Base-by-base conservation (phyloP, 1,139 yeast species). In the Kurtzmaniella quercitrusa region DNA sequence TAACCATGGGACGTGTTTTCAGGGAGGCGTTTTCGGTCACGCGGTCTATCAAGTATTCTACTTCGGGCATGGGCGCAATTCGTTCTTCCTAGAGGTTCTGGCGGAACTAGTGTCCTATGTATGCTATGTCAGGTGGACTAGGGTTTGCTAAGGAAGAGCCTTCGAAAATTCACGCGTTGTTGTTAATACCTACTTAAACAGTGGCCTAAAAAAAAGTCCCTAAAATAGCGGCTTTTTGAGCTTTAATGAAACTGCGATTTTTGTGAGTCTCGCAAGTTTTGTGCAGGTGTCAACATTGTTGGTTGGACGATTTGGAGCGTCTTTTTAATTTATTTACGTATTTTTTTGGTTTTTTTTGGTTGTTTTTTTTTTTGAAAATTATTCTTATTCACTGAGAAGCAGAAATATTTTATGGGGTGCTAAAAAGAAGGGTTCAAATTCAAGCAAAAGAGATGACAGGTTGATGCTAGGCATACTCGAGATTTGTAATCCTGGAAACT, bases 21-120 rank as follows among this genome's bases (percentile, higher is more conserved):
- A 76, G 73, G 2, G 83, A 71, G 45, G 71, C 66, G 57, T 80
- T 83, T 44, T 82, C 77, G 38, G 82, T 78, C 42, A 84, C 93
- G 57, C 80, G 84, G 47, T 78, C 71, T 30, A 61, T 61, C 52
- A 57, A 54, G 51, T 60, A 65, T 47, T 65, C 68, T 44, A 47
- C 40, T 40, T 49, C 46, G 28, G 48, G 47, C 48, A 46, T 46
- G 6, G 17, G 28, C 7, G 33, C 35, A 16, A 30, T 30, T 30
- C 30, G 30, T 15, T 47, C 40, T 30, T 43, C 47, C 33, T 38
- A 12, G 16, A 28, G 37, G 18, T 16, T 16, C 5, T 39, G 45
- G 19, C 42, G 39, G 50, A 48, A 45, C 16, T 23, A 36, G 2
- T 40, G 18, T 26, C 30, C 30, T 26, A 26, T 12, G 30, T 9